Base-by-base conservation (phyloP, 768 basidiomycete genomes). In the Boletus rex-veris region DNA sequence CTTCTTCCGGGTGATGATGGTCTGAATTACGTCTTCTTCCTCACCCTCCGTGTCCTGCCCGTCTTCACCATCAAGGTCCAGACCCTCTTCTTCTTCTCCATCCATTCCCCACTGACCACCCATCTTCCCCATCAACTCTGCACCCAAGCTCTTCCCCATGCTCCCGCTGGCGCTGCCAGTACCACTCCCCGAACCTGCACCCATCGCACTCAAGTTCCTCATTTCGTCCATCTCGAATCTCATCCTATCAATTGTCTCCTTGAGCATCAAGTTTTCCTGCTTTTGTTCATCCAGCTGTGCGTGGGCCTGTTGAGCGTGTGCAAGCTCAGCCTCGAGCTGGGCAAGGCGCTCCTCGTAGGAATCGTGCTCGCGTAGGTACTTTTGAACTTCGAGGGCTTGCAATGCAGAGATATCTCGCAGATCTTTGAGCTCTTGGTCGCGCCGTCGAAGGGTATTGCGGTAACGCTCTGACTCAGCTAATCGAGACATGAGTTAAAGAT, bases 161-260 rank as follows among this genome's bases (percentile, higher is more conserved):
- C 80, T 85, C 39, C 78, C 81, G 31, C 71, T 71, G 16, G 68
- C 73, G 62, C 84, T 91, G 39, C 72, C 74, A 44, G 58, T 63
- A 31, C 77, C 78, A 45, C 77, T 80, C 14, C 73, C 70, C 0
- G 74, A 68, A 12, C 72, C 74, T 12, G 55, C 61, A n/a, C 70
- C 71, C 38, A 71, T 67, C 38, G 59, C 71, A 37, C 72, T 67
- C 44, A 69, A 73, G 48, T 74, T 82, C 38, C 92, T 79, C 77
- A 95, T 82, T 71, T 95, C 92, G 61, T 98, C 94, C 79, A 98
- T 83, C 63, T 98, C 95, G 59, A 88, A 96, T 31, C 91, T 80
- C 82, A 97, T 86, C 44, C 93, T 81, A 67, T 97, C 94, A 60
- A 98, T 98, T 2, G 94, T 97, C 77, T 98, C 95, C 67, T 96